phyloP scores from a whole-genome alignment of 306 rosid genomes.

The Pterocarpus santalinus region DNA sequence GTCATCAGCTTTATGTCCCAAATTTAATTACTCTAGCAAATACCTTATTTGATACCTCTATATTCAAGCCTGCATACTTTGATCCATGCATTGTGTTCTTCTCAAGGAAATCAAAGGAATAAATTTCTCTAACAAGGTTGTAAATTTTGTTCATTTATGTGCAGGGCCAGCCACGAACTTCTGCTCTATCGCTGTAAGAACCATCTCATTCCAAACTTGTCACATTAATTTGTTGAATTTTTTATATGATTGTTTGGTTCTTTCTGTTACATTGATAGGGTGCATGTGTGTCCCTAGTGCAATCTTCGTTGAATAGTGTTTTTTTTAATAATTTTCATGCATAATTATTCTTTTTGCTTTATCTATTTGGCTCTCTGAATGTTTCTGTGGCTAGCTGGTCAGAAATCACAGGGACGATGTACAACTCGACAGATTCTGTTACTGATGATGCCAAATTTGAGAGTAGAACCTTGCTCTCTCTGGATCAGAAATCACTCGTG shows the following conservation, averaged over 20 bases:
- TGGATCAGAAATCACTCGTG: slow-evolving; percentile 88
- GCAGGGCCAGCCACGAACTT: no score
- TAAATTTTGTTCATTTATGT: no score
- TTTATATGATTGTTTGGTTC: slow-evolving; percentile 13
- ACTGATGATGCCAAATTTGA: slow-evolving; percentile 64
- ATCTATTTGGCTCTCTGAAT: slow-evolving; percentile 73
- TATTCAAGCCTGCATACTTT: no score
- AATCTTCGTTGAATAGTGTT: slow-evolving; percentile 32
- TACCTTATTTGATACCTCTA: no score
- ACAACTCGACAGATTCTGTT: slow-evolving; percentile 61
- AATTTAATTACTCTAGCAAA: no score
- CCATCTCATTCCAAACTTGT: background rate
- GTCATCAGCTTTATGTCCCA: no score
- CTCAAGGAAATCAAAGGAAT: no score
- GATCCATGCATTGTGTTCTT: no score
- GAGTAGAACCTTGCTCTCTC: slow-evolving; percentile 73
- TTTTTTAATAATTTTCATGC: slow-evolving; percentile 16
- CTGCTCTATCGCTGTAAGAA: no score
- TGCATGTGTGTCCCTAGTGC: slow-evolving; percentile 25
- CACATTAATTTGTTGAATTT: background rate
- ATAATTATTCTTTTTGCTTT: slow-evolving; percentile 24
- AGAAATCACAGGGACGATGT: slow-evolving; percentile 90
- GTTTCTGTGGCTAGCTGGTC: slow-evolving; percentile 98
- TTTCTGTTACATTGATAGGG: slow-evolving; percentile 20
- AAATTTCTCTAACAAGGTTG: no score